Conservation (phyloP, 805 yeast species). For the Yueomyces sp. region DNA sequence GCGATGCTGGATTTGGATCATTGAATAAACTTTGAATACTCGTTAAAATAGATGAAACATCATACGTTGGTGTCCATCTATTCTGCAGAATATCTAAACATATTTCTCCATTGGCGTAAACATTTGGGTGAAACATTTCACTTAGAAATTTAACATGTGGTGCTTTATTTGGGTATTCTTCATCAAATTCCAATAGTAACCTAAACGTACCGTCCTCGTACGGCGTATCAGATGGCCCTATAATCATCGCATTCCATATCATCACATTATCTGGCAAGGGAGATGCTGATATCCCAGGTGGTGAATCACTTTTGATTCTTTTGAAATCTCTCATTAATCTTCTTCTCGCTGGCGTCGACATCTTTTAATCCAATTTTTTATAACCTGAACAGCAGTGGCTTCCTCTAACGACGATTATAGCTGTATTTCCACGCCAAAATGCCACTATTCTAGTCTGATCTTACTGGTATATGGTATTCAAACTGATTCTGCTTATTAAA, state of each 20-base stretch:
- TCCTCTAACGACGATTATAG: too few relatives aligned
- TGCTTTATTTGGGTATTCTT: constrained; percentile 95
- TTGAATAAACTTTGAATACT: constrained; percentile 84
- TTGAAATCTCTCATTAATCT: constrained; percentile 97
- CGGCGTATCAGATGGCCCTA: constrained; percentile 96
- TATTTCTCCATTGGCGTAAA: constrained; percentile 87
- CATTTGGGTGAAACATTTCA: constrained; percentile 97
- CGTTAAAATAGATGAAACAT: constrained; percentile 88
- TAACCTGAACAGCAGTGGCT: too few relatives aligned
- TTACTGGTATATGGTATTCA: too few relatives aligned
- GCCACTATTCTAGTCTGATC: too few relatives aligned
- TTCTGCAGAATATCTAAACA: constrained; percentile 93
- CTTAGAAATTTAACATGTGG: constrained; percentile 84
- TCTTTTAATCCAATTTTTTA: constrained; percentile 13
- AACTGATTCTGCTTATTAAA: too few relatives aligned
- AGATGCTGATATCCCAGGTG: constrained; percentile 95
- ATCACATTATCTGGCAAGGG: constrained; percentile 95
- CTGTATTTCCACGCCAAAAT: too few relatives aligned
- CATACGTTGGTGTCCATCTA: constrained; percentile 98
- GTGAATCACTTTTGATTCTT: constrained; percentile 96
- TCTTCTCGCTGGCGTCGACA: constrained; percentile 99
- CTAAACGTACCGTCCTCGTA: constrained; percentile 97
- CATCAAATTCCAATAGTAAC: constrained; percentile 76
- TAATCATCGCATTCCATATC: constrained; percentile 95
- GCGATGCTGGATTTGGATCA: constrained; percentile 93